Base-by-base conservation (phyloP, 2,329 filamentous ascomycete genomes). In the Bertia moriformis region DNA sequence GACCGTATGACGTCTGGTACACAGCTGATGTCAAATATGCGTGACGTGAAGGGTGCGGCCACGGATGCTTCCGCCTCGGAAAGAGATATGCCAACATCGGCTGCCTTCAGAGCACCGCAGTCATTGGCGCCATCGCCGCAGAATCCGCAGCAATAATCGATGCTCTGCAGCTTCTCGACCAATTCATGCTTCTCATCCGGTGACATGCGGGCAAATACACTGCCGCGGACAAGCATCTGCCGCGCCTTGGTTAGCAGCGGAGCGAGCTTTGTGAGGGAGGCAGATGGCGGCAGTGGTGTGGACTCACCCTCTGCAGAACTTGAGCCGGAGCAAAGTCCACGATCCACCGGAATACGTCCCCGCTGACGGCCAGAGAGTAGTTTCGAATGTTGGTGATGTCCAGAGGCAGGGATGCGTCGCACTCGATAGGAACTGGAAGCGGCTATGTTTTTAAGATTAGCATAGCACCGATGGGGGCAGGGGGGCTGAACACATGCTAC, bases 141-240 rank as follows among this genome's bases (percentile, higher is more conserved):
- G 61, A 98, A 98, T 18, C 91, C 89, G 47, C 78, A 85, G 49
- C 84, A 93, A 57, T 95, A 98, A 55, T 88, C 89, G 46, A 98
- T 86, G 49, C 83, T 89, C 56, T 98, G 93, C 3, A 98, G 69
- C 56, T 95, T 98, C 57, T 96, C 91, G 2, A 98, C 87, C 2
- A 98, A 67, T 57, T 98, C 93, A 53, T 95, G 88, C 57, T 98
- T 98, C 58, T 98, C 91, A 54, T 98, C 93, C 0, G 91, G 93
- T 2, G 89, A 96, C 91, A 98, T 98, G 48, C 91, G 82, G 3
- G 91, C 93, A 58, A 93, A 98, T 1, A 98, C 86, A 57, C 91
- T 89, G 18, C 88, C 88, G 40, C 73, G 74, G 22, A 94, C 80
- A 40, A 98, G 83, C 78, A 96, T 91, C 67, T 91, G 56, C 10